These are phyloP conservation scores for Sordariomycetes sp. DNA, from an alignment of 2,329 filamentous ascomycete genomes.

Conservation along the genomic window DNA sequence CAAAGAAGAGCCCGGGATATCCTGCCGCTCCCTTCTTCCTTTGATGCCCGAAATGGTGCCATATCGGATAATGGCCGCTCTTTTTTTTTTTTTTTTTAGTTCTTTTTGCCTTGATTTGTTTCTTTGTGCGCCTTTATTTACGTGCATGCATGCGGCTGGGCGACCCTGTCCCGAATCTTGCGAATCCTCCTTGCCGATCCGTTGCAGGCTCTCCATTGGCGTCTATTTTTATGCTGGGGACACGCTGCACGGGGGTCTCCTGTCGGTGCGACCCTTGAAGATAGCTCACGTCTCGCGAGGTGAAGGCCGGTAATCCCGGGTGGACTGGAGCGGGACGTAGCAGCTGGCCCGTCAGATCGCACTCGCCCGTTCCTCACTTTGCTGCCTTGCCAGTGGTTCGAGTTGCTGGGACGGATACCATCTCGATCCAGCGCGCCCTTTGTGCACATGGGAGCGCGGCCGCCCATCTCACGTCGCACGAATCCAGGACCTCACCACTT, in stretches of 20 bases:
- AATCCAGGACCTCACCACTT: neutral
- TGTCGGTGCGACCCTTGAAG: neutral
- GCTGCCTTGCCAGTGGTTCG: no score
- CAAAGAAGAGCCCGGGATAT: neutral
- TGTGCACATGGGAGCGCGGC: neutral
- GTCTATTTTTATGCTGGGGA: neutral
- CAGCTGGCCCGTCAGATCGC: no score
- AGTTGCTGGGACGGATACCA: neutral
- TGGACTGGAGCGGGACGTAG: no score
- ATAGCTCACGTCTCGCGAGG: neutral
- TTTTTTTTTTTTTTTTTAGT: no score
- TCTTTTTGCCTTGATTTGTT: no score
- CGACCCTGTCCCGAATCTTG: neutral
- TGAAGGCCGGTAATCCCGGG: neutral
- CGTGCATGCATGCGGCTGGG: neutral
- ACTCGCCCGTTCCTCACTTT: no score
- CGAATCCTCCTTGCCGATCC: neutral
- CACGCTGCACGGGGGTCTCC: neutral
- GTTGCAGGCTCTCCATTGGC: neutral
- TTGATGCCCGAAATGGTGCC: constrained; percentile 4
- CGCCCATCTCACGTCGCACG: neutral
- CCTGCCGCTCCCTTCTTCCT: neutral
- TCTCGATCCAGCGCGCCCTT: neutral
- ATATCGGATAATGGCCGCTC: neutral
- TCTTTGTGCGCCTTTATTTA: neutral